phyloP scores from a whole-genome alignment of 2,329 filamentous ascomycete species.

The Colletotrichum ledebouriae region DNA sequence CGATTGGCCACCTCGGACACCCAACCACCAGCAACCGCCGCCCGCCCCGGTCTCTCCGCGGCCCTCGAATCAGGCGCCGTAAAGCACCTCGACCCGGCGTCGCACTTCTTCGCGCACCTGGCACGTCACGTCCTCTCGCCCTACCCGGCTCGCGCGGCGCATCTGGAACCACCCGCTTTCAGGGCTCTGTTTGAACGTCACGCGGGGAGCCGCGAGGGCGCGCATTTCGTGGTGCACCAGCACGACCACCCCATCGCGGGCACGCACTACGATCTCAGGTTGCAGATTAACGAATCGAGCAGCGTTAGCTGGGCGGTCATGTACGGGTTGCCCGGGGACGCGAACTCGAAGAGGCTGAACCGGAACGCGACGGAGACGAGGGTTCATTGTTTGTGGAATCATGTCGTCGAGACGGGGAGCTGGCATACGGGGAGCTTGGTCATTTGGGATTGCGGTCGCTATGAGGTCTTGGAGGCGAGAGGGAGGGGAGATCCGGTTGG shows the following conservation, averaged over 20 bases:
- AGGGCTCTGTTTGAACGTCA: conserved; percentile 54
- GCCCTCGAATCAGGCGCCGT: conserved; percentile 57
- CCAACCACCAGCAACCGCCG: not conserved
- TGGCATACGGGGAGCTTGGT: conserved; percentile 68
- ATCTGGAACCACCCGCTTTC: conserved; percentile 51
- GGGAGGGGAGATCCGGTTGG: conserved; percentile 54
- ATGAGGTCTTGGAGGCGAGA: conserved; percentile 63
- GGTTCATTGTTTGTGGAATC: conserved; percentile 73
- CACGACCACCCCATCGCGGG: conserved; percentile 80
- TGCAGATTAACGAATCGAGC: conserved; percentile 77
- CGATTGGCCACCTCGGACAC: too few species aligned
- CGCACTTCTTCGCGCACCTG: conserved; percentile 55
- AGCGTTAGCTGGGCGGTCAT: conserved; percentile 75
- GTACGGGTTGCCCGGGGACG: conserved; percentile 72
- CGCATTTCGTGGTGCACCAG: conserved; percentile 79
- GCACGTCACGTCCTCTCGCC: conserved; percentile 45
- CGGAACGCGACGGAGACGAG: conserved; percentile 73
- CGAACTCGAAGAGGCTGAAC: conserved; percentile 66
- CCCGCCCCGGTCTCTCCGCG: conserved; percentile 45
- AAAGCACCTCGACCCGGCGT: conserved; percentile 55
- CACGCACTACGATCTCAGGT: conserved; percentile 76
- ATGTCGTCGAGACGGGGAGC: conserved; percentile 71
- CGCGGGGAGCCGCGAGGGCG: conserved; percentile 50
- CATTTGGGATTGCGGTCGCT: conserved; percentile 74
- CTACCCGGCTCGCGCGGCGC: conserved; percentile 46